These are phyloP conservation scores for Chaetothyriales sp. DNA, from an alignment of 2,329 filamentous ascomycete species.

Conservation along the genomic window DNA sequence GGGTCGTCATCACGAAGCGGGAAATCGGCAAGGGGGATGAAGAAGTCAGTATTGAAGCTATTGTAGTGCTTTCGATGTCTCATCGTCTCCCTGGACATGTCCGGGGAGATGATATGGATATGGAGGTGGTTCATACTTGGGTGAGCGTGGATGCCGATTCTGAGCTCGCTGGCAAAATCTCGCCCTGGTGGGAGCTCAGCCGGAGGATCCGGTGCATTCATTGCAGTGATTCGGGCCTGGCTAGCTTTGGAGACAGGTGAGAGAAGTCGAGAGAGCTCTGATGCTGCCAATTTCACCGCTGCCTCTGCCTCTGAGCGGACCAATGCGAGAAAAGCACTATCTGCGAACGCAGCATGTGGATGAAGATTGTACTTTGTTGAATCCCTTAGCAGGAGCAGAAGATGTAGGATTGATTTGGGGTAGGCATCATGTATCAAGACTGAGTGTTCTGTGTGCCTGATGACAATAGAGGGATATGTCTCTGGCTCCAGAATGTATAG, in stretches of 20 bases:
- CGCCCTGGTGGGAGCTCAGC: slow-evolving; percentile 50
- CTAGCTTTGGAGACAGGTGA: slow-evolving; percentile 44
- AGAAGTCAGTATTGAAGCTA: slow-evolving; percentile 75
- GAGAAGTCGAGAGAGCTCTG: slow-evolving; percentile 14
- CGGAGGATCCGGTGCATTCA: slow-evolving; percentile 40
- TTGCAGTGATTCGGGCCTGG: slow-evolving; percentile 47
- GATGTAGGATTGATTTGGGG: slow-evolving; percentile 73
- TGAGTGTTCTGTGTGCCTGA: slow-evolving; percentile 48
- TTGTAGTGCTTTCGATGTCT: slow-evolving; percentile 83
- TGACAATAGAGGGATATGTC: slow-evolving; percentile 47
- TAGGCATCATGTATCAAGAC: slow-evolving; percentile 71
- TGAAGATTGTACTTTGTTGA: slow-evolving; percentile 47
- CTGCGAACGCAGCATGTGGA: slow-evolving; percentile 64
- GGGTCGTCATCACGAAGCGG: slow-evolving; percentile 55
- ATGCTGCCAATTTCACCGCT: slow-evolving; percentile 49
- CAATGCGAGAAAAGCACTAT: slow-evolving; percentile 52
- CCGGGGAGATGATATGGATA: slow-evolving; percentile 70
- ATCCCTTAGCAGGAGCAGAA: slow-evolving; percentile 73
- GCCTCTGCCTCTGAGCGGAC: slow-evolving; percentile 48
- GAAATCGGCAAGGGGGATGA: slow-evolving; percentile 66
- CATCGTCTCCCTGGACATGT: slow-evolving; percentile 59
- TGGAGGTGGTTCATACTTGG: slow-evolving; percentile 91
- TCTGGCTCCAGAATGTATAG: slow-evolving; percentile 53
- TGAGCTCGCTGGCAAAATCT: slow-evolving; percentile 64
- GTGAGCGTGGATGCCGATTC: slow-evolving; percentile 67